phyloP scores from a whole-genome alignment of 169 alveolate genomes.

The Plasmodium gallinaceum region DNA sequence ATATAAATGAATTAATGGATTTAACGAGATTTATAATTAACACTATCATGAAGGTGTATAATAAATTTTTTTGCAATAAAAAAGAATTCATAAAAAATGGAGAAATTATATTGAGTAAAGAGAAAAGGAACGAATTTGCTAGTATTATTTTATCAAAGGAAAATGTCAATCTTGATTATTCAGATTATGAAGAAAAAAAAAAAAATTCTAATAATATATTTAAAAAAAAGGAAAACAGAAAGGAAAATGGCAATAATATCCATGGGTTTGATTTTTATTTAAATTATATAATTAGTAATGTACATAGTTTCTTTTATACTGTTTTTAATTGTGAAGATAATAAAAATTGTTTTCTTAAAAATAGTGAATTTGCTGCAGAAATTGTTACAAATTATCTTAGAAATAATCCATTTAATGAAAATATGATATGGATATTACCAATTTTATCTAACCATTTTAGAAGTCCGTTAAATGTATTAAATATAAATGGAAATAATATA shows the following conservation, averaged over 20 bases:
- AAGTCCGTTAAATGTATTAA: conserved; percentile 33
- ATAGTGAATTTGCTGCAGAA: conserved; percentile 11
- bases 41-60: conserved; percentile 27
- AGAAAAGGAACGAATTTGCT: conserved; percentile 20
- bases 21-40: not conserved
- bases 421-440: conserved; percentile 77
- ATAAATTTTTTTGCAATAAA: conserved; percentile 27
- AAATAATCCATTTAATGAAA: conserved; percentile 31
- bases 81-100: not conserved
- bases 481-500: conserved; percentile 27
- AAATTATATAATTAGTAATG: conserved; percentile 31
- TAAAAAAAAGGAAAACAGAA: not conserved
- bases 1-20: conserved; percentile 53
- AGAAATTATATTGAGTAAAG: conserved; percentile 21
- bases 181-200: not conserved
- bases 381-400: conserved; percentile 22
- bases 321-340: conserved; percentile 23
- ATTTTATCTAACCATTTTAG: conserved; percentile 47
- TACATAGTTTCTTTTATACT: conserved; percentile 27
- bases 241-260: not conserved
- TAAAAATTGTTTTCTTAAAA: conserved; percentile 28
- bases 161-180: conserved; percentile 4
- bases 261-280: conserved; percentile 14
- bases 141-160: conserved; percentile 17
- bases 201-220: not conserved